Evolutionary conservation across 331 rosid species (phyloP).

Genomic region (Phaseolus coccineus): DNA sequence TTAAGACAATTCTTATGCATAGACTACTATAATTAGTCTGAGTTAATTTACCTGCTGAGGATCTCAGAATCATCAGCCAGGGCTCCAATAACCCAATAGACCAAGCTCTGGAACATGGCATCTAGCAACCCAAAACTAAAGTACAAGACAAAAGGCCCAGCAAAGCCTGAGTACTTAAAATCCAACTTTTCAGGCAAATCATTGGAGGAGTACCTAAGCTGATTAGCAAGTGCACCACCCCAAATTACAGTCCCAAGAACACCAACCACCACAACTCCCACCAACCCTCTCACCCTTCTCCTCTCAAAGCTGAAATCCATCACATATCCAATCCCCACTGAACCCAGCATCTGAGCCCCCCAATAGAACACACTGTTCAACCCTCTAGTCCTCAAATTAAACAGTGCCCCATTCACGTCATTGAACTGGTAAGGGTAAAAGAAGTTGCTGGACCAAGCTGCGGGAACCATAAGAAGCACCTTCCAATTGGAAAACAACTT

Average conservation of each 20-base stretch:
- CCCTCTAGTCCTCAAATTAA: constrained; percentile 80
- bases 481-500: constrained; percentile 69
- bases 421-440: constrained; percentile 80
- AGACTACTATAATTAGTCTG: not conserved
- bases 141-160: constrained; percentile 83
- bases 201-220: constrained; percentile 52
- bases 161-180: constrained; percentile 74
- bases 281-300: constrained; percentile 65
- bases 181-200: constrained; percentile 51
- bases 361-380: constrained; percentile 75
- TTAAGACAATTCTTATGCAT: too few relatives aligned
- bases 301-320: constrained; percentile 76
- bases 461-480: constrained; percentile 72
- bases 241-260: constrained; percentile 67
- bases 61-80: constrained; percentile 82
- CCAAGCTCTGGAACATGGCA: constrained; percentile 86
- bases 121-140: constrained; percentile 84
- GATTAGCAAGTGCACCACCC: constrained; percentile 84
- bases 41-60: constrained; percentile 83
- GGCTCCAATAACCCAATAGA: constrained; percentile 94
- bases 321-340: constrained; percentile 64
- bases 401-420: constrained; percentile 63
- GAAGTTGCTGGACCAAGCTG: constrained; percentile 78
- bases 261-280: constrained; percentile 64
- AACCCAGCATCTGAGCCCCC: constrained; percentile 90